Conservation (phyloP, 2,329 filamentous ascomycete species). For the Colletotrichum tamarilloi region DNA sequence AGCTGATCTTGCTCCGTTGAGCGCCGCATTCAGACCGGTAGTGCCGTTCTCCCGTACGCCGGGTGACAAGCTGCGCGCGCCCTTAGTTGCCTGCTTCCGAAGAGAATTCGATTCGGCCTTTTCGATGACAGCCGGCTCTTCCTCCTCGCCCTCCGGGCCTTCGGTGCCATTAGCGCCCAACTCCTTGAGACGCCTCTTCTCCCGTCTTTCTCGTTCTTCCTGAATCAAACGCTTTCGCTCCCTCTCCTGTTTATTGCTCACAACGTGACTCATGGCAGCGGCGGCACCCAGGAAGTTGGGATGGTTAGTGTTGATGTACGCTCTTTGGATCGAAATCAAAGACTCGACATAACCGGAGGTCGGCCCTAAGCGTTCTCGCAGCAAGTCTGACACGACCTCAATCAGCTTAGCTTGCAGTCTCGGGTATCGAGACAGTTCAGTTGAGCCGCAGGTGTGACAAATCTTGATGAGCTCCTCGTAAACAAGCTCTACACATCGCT, state of each 20-base stretch:
- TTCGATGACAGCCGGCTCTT: constrained; percentile 58
- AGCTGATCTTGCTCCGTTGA: constrained; percentile 73
- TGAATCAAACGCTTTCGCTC: constrained; percentile 84
- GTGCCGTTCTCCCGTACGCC: constrained; percentile 76
- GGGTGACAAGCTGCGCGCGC: constrained; percentile 84
- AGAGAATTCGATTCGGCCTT: constrained; percentile 58
- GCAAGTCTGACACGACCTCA: constrained; percentile 94
- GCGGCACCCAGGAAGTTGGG: constrained; percentile 98
- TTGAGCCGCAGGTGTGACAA: constrained; percentile 97
- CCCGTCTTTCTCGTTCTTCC: constrained; percentile 87
- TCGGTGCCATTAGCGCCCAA: constrained; percentile 82
- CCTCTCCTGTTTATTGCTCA: constrained; percentile 92
- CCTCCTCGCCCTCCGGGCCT: constrained; percentile 74
- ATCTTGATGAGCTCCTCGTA: constrained; percentile 99
- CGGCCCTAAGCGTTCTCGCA: constrained; percentile 91
- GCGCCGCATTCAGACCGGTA: constrained; percentile 68
- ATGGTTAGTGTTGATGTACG: constrained; percentile 99
- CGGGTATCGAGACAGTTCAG: constrained; percentile 91
- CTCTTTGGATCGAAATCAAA: constrained; percentile 94
- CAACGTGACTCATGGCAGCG: constrained; percentile 96
- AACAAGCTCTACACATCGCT: constrained; percentile 96
- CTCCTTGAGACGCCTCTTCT: constrained; percentile 86
- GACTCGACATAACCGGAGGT: constrained; percentile 94
- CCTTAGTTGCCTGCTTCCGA: constrained; percentile 70
- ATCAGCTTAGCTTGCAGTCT: constrained; percentile 96